Base-by-base conservation (phyloP, 768 basidiomycete species). In the Trametes gibbosa region DNA sequence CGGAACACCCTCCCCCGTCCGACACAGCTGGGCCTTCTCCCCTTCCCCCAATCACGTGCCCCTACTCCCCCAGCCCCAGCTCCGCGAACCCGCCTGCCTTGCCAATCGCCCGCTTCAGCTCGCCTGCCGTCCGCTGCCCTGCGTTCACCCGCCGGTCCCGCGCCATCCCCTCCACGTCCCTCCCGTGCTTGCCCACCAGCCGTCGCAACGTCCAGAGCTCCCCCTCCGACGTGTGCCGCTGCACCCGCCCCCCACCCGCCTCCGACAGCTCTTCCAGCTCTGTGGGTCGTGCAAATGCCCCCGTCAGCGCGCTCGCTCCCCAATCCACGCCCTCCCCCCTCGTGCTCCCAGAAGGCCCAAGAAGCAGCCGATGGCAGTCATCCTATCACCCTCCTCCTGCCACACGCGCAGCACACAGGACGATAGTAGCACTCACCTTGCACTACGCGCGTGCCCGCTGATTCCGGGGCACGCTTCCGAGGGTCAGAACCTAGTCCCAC, bases 101-200 rank as follows among this genome's bases (percentile, higher is more conserved):
- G 62, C 71, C 74, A 60, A 90, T 74, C 29, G 84, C 87, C 69
- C 84, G 78, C 66, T 71, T 76, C 67, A 98, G 71, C 75, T 93
- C 85, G 17, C 91, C 95, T 32, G 77, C 81, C 2, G 94, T 97
- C 68, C 87, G 83, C 75, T 98, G 96, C 72, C 86, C 87, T 16
- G 82, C 74, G 71, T 98, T 98, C 58, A 89, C 71, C 72, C 79
- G 87, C 58, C 84, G 76, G 74, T 98, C 95, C 64, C 79, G 77
- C 12, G 85, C 84, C 95, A 97, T 98, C 49, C 73, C 77, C 27
- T 82, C 80, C 23, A 87, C 74, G 74, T 98, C 87, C 29, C 78
- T 74, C 1, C 87, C 90, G 73, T 98, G 77, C 71, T 82, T 87
- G 41, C 72, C 72, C 13, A 91, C 82, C 27, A 98, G 79, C 42